These are phyloP conservation scores for Pulveroboletus sp. DNA, from an alignment of 768 basidiomycete species.

Conservation along the genomic window DNA sequence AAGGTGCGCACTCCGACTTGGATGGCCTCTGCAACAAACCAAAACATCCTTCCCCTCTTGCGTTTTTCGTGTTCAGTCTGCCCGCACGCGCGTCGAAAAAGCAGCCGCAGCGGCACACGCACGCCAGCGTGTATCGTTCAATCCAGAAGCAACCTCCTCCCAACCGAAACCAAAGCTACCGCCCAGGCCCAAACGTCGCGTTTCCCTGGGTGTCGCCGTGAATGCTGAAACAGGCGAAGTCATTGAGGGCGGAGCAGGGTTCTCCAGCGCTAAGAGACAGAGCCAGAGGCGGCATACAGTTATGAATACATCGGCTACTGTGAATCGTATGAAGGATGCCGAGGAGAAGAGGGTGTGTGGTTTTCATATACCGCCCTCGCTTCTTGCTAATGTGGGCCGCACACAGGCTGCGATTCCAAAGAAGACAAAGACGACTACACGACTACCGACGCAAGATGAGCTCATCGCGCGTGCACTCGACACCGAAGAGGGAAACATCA, in stretches of 20 bases:
- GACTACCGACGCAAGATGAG: constrained; percentile 71
- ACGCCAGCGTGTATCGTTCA: constrained; percentile 63
- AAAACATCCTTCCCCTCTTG: too few species aligned
- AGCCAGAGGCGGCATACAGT: constrained; percentile 68
- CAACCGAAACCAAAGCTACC: constrained; percentile 24
- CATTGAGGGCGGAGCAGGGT: constrained; percentile 32
- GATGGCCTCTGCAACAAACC: background rate
- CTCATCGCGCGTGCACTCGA: constrained; percentile 80
- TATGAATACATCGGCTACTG: constrained; percentile 66
- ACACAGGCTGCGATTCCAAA: constrained; percentile 56
- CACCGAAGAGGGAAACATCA: constrained; percentile 81
- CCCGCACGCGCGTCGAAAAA: constrained; percentile 54
- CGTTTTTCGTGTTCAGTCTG: constrained; percentile 51
- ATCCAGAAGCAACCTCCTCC: constrained; percentile 44
- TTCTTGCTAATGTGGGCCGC: background rate
- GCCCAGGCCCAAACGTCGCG: constrained; percentile 40
- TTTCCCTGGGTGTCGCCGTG: constrained; percentile 51
- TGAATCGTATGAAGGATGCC: constrained; percentile 58
- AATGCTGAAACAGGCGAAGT: constrained; percentile 62
- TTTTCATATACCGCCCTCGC: background rate
- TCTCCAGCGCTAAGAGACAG: constrained; percentile 37
- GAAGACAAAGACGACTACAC: constrained; percentile 51
- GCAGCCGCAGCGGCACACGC: constrained; percentile 64
- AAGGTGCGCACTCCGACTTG: too few species aligned
- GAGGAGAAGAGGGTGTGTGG: constrained; percentile 55